Evolutionary conservation across 768 basidiomycete genomes (phyloP).

Genomic region (Pleurotus djamor): DNA sequence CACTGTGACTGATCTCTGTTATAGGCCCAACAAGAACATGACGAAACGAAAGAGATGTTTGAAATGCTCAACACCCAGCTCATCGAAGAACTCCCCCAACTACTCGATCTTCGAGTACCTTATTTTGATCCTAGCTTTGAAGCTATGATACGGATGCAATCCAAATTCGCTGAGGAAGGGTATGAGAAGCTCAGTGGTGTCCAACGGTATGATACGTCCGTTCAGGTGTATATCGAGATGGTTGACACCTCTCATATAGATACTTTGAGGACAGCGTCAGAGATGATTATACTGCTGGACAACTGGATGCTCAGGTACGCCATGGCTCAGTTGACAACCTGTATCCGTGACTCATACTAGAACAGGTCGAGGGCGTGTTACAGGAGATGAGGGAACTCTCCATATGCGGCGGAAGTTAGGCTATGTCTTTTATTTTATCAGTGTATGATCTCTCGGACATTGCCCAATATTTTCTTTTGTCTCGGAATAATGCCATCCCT

Average conservation of each 20-base stretch:
- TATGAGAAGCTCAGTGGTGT: slow-evolving; percentile 87
- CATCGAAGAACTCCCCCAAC: slow-evolving; percentile 84
- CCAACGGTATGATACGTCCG: slow-evolving; percentile 3
- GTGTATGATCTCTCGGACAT: too few species aligned
- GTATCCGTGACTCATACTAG: slow-evolving; percentile 1
- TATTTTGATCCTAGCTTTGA: slow-evolving; percentile 99
- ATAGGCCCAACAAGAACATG: slow-evolving; percentile 93
- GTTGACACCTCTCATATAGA: slow-evolving; percentile 30
- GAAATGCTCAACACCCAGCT: slow-evolving; percentile 92
- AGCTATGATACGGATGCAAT: slow-evolving; percentile 97
- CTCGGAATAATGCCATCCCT: too few species aligned
- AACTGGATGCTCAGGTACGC: slow-evolving; percentile 87
- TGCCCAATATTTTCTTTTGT: too few species aligned
- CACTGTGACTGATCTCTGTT: background rate
- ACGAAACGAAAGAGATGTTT: slow-evolving; percentile 93
- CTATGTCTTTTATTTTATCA: background rate
- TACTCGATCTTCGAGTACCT: slow-evolving; percentile 93
- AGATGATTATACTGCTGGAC: slow-evolving; percentile 97
- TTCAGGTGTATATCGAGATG: background rate
- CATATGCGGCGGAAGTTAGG: slow-evolving; percentile 73
- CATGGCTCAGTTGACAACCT: background rate
- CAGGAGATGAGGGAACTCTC: slow-evolving; percentile 96
- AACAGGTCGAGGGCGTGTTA: slow-evolving; percentile 90
- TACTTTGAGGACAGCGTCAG: slow-evolving; percentile 89
- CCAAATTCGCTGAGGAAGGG: slow-evolving; percentile 96